These are phyloP conservation scores for Hyphopichia pseudoburtonii DNA, from an alignment of 1,139 yeast genomes.

Conservation along the genomic window DNA sequence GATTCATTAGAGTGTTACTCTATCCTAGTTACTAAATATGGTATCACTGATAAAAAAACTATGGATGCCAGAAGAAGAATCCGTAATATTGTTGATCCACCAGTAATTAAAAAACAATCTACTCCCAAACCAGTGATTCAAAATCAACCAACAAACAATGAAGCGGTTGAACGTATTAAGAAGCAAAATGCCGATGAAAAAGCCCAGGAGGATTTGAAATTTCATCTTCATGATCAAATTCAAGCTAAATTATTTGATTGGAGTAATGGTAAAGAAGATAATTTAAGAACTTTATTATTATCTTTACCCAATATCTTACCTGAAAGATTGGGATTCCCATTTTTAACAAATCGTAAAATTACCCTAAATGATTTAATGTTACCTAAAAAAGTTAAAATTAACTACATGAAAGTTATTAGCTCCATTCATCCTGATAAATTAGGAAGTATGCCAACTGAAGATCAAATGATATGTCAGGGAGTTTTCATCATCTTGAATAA, in stretches of 20 bases:
- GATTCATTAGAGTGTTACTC: constrained; percentile 65
- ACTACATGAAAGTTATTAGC: constrained; percentile 90
- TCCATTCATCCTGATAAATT: constrained; percentile 94
- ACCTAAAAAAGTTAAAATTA: constrained; percentile 86
- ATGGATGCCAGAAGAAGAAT: constrained; percentile 87
- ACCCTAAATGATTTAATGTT: constrained; percentile 74
- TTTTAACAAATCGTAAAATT: constrained; percentile 26
- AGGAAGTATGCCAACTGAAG: constrained; percentile 56
- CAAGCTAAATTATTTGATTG: constrained; percentile 56
- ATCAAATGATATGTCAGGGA: constrained; percentile 80
- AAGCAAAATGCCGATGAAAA: constrained; percentile 50
- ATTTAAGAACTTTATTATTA: constrained; percentile 71
- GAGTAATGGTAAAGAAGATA: constrained; percentile 75
- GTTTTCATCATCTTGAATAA: constrained; percentile 81
- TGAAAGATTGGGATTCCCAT: constrained; percentile 63
- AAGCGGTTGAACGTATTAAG: constrained; percentile 47
- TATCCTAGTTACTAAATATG: constrained; percentile 57
- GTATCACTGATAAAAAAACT: constrained; percentile 60
- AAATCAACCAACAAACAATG: constrained; percentile 21
- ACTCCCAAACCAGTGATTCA: constrained; percentile 15
- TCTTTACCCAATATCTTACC: constrained; percentile 63
- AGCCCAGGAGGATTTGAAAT: constrained; percentile 54
- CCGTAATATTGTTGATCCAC: constrained; percentile 59
- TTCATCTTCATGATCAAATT: constrained; percentile 60
- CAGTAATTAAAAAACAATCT: constrained; percentile 10